A percentile compares a stretch with the other conserved stretches of the same genome.
Conservation (phyloP, 768 basidiomycete species). For the Leccinum longicurvipes region DNA sequence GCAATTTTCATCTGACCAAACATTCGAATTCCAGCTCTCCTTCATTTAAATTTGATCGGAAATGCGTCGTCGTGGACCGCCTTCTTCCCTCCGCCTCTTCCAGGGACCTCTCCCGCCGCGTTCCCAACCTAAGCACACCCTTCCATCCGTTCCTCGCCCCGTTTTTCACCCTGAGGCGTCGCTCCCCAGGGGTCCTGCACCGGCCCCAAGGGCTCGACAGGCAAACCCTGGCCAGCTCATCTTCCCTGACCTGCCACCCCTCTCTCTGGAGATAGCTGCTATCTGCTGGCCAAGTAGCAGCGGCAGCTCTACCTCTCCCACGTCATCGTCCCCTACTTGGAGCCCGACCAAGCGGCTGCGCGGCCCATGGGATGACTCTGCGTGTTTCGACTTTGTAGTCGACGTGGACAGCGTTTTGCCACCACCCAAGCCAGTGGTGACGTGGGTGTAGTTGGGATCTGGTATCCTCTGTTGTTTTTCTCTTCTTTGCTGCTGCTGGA, state of each 20-base stretch:
- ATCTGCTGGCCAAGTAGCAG: slow-evolving; percentile 16
- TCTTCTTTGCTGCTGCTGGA: slow-evolving; percentile 1
- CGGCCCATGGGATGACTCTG: slow-evolving; percentile 61
- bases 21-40: background rate
- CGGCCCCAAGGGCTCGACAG: slow-evolving; percentile 16
- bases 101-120: slow-evolving; percentile 62
- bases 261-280: slow-evolving; percentile 20
- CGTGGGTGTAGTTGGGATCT: slow-evolving; percentile 8
- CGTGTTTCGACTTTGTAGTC: slow-evolving; percentile 39
- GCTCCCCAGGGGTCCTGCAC: slow-evolving; percentile 20
- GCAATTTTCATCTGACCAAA: background rate
- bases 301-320: slow-evolving; percentile 3
- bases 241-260: slow-evolving; percentile 24
- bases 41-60: background rate
- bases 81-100: slow-evolving; percentile 59
- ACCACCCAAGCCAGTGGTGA: slow-evolving; percentile 44
- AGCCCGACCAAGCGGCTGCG: slow-evolving; percentile 28
- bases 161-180: slow-evolving; percentile 38
- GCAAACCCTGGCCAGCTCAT: slow-evolving; percentile 1
- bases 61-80: slow-evolving; percentile 70
- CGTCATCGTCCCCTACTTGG: slow-evolving; percentile 16
- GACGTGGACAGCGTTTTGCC: slow-evolving; percentile 48
- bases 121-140: slow-evolving; percentile 56
- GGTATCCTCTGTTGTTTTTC: slow-evolving; percentile 1
- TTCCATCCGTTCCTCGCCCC: slow-evolving; percentile 66